phyloP scores from a whole-genome alignment of 2,329 filamentous ascomycete genomes.

The Ceratocystiopsis sp. region DNA sequence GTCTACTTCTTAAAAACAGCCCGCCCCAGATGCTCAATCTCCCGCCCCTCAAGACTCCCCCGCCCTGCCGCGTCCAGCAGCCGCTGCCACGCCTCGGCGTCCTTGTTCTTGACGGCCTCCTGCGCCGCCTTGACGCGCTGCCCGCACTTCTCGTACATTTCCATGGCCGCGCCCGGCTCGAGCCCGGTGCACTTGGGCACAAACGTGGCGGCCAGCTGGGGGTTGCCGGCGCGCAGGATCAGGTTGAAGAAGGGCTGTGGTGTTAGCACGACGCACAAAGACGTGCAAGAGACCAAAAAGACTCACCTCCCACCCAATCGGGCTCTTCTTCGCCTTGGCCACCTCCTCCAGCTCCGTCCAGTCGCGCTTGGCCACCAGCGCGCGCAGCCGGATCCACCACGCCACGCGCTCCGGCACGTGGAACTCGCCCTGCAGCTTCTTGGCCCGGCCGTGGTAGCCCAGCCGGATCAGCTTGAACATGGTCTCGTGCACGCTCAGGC shows the following conservation, averaged over 20 bases:
- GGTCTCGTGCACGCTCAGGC: slow-evolving; percentile 79
- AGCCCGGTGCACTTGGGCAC: slow-evolving; percentile 72
- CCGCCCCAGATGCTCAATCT: slow-evolving; percentile 67
- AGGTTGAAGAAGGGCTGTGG: slow-evolving; percentile 77
- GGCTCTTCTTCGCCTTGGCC: slow-evolving; percentile 60
- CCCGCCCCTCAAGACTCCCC: slow-evolving; percentile 46
- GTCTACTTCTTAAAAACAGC: slow-evolving; percentile 35
- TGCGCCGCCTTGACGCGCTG: slow-evolving; percentile 78
- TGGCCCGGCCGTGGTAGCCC: slow-evolving; percentile 69
- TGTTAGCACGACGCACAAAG: not conserved
- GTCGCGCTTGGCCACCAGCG: slow-evolving; percentile 74
- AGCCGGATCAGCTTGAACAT: slow-evolving; percentile 73
- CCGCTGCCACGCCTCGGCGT: slow-evolving; percentile 56
- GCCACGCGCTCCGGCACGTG: slow-evolving; percentile 80
- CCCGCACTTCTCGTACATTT: slow-evolving; percentile 95
- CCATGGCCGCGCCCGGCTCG: slow-evolving; percentile 50
- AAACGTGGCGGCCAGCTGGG: slow-evolving; percentile 66
- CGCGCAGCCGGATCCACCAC: slow-evolving; percentile 75
- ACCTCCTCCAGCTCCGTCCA: slow-evolving; percentile 89
- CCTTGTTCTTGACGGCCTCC: slow-evolving; percentile 71
- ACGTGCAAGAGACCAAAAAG: too few relatives aligned
- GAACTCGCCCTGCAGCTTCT: slow-evolving; percentile 82
- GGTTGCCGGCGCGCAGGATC: slow-evolving; percentile 74
- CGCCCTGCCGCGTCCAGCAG: slow-evolving; percentile 59
- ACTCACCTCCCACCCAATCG: slow-evolving; percentile 89